Conservation (phyloP, 108 stramenopile species). For the Aurantiochytrium sp. region DNA sequence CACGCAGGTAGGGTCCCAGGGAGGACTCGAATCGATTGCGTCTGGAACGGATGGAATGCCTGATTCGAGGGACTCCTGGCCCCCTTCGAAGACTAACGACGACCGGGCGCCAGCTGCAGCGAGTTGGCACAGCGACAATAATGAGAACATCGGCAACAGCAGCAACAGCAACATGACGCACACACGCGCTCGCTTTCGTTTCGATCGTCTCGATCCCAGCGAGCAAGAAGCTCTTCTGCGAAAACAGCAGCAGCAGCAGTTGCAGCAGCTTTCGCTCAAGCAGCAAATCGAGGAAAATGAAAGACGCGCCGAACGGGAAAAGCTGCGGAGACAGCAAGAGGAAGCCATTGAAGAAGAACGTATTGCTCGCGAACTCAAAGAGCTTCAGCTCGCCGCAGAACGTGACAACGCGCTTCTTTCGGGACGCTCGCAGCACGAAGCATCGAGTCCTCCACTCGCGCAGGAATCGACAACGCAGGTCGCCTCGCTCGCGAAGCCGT, state of each 20-base stretch:
- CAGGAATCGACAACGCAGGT: not conserved
- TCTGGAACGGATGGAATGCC: not conserved
- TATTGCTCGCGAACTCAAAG: not conserved
- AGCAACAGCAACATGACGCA: not conserved
- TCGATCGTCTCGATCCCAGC: conserved; percentile 12
- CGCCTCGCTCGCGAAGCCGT: not conserved
- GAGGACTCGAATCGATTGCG: not conserved
- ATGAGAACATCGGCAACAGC: not conserved
- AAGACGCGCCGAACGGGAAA: not conserved
- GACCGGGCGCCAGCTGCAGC: not conserved
- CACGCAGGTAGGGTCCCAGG: not conserved
- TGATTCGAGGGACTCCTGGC: not conserved
- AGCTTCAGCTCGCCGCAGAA: not conserved
- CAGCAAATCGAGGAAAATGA: not conserved
- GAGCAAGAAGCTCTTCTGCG: not conserved
- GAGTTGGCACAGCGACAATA: not conserved
- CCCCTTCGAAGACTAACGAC: not conserved
- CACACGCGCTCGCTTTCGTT: not conserved
- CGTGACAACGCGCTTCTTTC: not conserved
- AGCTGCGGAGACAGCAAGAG: not conserved
- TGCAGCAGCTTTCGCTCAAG: not conserved
- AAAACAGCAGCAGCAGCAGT: not conserved
- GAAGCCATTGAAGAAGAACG: not conserved
- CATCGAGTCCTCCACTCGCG: not conserved
- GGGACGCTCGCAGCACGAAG: not conserved